phyloP scores from a whole-genome alignment of 371 early-diverging fungal genomes.

The Astathelohania contejeani region DNA sequence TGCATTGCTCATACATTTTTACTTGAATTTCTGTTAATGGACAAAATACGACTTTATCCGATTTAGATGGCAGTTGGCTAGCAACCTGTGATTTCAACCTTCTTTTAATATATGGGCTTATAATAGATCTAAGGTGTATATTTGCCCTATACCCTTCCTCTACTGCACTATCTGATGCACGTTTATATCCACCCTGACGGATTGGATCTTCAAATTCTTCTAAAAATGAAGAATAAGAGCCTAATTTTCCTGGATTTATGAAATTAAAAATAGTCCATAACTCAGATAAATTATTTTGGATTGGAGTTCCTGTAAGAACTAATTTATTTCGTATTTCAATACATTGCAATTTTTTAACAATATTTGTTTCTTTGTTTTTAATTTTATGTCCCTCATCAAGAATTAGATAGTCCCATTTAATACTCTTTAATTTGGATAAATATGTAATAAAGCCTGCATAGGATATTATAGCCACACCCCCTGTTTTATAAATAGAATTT shows the following conservation, averaged over 20 bases:
- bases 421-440: constrained; percentile 55
- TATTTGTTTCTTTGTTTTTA: constrained; percentile 73
- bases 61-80: constrained; percentile 68
- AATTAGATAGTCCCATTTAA: constrained; percentile 70
- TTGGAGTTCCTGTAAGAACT: constrained; percentile 83
- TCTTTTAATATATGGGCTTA: constrained; percentile 75
- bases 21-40: constrained; percentile 64
- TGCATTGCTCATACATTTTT: constrained; percentile 59
- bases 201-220: constrained; percentile 58
- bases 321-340: constrained; percentile 53
- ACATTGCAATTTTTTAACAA: constrained; percentile 56
- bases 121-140: constrained; percentile 65
- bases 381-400: constrained; percentile 94
- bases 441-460: constrained; percentile 68
- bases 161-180: constrained; percentile 66
- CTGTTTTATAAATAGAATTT: not conserved
- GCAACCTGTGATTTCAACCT: constrained; percentile 81
- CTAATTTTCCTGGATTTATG: constrained; percentile 74
- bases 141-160: constrained; percentile 79
- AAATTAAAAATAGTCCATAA: constrained; percentile 90
- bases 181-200: constrained; percentile 70
- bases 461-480: constrained; percentile 60
- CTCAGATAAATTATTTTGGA: constrained; percentile 86
- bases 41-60: constrained; percentile 77
- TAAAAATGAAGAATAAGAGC: constrained; percentile 54